Evolutionary conservation across 148 eudicot species (phyloP), one percentile per base, ranked within the genome.

Genomic region (Cornus florida): DNA sequence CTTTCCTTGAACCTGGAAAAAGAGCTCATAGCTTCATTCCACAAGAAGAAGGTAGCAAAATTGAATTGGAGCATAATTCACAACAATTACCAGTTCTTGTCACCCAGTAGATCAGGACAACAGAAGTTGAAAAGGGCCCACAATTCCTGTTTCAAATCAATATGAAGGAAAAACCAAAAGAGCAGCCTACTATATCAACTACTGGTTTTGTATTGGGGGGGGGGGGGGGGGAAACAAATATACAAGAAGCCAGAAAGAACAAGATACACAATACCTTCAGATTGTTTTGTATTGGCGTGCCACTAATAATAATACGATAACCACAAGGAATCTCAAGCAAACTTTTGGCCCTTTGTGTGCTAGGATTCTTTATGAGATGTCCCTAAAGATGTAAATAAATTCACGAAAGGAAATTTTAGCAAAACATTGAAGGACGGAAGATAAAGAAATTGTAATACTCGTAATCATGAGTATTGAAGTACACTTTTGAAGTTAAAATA

Each of bases 81-180:
- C 10, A 17, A 20, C 50, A 67, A 67, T 78, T 91, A 96, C 99
- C 88, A 84, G 67, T 94, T 91, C 80, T 93, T 91, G 86, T 96
- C 98, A 57, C 99, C 99, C 73, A 96, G 78, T 74, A 96, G 85
- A 85, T 91, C 94, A 70, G 98, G 99, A 81, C 97, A 94, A 76
- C 94, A 94, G 80, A 96, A 96, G 82, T 87, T 87, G 78, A 96
- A 96, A 84, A 96, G 89, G 28, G 99, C 99, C 99, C 99, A 96
- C 56, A 96, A 82, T 87, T 94, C 99, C 99, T 93, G 84, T 50
- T 77, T 71, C 67, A 68, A 24, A 65, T 28, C 56, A 71, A 76
- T 24, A 71, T 9, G 60, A 10, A 79, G 22, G 19, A 43, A 17
- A 50, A 72, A 69, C 20, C 24, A 69, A 76, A 71, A 46, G 46